phyloP scores from a whole-genome alignment of 2,329 filamentous ascomycete species.

The Mariannaea elegans region DNA sequence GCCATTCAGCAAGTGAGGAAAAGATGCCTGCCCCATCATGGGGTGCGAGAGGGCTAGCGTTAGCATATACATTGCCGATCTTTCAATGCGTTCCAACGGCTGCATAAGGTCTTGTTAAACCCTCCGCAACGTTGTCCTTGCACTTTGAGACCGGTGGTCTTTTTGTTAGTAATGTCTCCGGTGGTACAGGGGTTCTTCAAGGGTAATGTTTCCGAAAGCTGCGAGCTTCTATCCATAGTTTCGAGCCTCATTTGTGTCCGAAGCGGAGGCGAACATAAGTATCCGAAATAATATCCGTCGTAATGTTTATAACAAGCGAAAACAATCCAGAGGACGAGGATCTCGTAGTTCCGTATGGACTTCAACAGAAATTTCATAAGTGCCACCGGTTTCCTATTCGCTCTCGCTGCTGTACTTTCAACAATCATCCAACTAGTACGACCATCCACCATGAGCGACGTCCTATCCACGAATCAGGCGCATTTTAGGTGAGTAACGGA shows the following conservation, averaged over 20 bases:
- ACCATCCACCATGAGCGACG: conserved; percentile 43
- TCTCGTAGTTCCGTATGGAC: not conserved
- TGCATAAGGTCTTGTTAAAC: conserved; percentile 3
- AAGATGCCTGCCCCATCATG: conserved; percentile 1
- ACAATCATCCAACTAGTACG: conserved; percentile 12
- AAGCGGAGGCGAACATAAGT: conserved; percentile 27
- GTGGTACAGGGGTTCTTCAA: not conserved
- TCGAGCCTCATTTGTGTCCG: conserved; percentile 14
- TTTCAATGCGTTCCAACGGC: not conserved
- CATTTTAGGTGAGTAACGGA: conserved; percentile 53
- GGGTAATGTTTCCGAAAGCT: conserved; percentile 8
- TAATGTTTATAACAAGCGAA: conserved; percentile 28
- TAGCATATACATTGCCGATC: not conserved
- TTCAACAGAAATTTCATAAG: not conserved
- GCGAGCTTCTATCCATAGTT: not conserved
- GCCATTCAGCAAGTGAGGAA: conserved; percentile 2
- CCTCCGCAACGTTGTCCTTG: not conserved
- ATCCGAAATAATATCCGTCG: conserved; percentile 46
- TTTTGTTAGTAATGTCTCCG: not conserved
- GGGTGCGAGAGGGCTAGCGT: conserved; percentile 2
- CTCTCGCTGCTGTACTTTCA: not conserved
- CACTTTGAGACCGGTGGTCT: not conserved
- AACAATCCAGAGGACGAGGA: not conserved
- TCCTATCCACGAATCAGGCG: conserved; percentile 48
- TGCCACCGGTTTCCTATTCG: not conserved